phyloP scores from a whole-genome alignment of 306 rosid genomes.

The Amphicarpaea edgeworthii region DNA sequence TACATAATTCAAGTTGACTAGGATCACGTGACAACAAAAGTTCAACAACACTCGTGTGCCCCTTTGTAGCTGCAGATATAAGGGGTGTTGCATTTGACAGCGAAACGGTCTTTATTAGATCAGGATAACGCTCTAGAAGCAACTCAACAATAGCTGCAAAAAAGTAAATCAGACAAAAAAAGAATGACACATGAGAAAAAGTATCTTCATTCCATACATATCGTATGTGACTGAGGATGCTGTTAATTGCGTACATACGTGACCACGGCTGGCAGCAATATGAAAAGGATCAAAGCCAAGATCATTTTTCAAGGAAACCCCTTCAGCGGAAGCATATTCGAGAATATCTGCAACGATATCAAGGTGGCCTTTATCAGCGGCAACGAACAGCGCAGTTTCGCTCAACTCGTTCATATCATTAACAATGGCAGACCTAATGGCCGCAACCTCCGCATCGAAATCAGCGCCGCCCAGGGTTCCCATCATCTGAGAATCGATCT shows the following conservation, averaged over 20 bases:
- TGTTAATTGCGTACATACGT: slow-evolving; percentile 60
- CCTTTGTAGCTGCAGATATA: slow-evolving; percentile 72
- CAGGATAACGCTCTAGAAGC: slow-evolving; percentile 64
- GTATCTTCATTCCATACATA: too few relatives aligned
- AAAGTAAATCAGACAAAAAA: too few relatives aligned
- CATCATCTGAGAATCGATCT: slow-evolving; percentile 68
- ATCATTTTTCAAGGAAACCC: slow-evolving; percentile 63
- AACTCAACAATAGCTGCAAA: slow-evolving; percentile 52
- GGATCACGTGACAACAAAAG: slow-evolving; percentile 55
- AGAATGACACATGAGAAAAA: too few relatives aligned
- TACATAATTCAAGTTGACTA: slow-evolving; percentile 57
- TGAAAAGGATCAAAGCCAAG: slow-evolving; percentile 67
- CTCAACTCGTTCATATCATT: slow-evolving; percentile 77
- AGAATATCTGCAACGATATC: slow-evolving; percentile 62
- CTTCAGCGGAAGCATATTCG: slow-evolving; percentile 44
- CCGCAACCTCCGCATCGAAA: slow-evolving; percentile 65
- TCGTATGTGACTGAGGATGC: too few relatives aligned
- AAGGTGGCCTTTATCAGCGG: slow-evolving; percentile 69
- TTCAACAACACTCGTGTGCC: slow-evolving; percentile 63
- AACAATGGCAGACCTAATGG: slow-evolving; percentile 65
- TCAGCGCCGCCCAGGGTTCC: slow-evolving; percentile 55
- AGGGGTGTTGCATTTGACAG: slow-evolving; percentile 76
- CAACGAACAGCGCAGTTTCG: slow-evolving; percentile 70
- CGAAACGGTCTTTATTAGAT: slow-evolving; percentile 65
- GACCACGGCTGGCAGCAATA: slow-evolving; percentile 76